Conservation (phyloP, 1,139 yeast species). For the Hyphopichia burtonii region DNA sequence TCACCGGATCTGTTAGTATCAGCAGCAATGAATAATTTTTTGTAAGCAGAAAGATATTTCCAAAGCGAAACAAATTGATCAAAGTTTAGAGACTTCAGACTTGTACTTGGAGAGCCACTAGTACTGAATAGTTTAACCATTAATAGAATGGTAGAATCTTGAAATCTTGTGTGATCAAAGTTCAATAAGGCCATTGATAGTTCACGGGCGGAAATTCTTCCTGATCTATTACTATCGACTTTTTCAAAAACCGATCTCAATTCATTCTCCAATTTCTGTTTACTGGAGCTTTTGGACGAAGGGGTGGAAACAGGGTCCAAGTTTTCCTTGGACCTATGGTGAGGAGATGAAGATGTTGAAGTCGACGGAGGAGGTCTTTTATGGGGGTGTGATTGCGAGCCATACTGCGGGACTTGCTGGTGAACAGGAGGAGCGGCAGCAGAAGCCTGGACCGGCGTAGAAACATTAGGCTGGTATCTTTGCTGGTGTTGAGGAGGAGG, state of each 20-base stretch:
- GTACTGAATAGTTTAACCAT: conserved; percentile 64
- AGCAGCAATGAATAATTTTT: conserved; percentile 62
- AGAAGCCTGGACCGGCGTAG: neutral
- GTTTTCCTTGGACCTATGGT: conserved; percentile 14
- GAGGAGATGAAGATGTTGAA: conserved; percentile 5
- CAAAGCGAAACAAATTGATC: conserved; percentile 71
- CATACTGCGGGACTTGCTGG: conserved; percentile 6
- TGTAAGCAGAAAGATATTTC: conserved; percentile 73
- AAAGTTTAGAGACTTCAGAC: conserved; percentile 46
- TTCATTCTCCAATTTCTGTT: conserved; percentile 48
- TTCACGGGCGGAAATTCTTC: conserved; percentile 58
- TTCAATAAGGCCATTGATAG: conserved; percentile 62
- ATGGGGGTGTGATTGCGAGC: conserved; percentile 6
- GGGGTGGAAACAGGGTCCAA: conserved; percentile 9
- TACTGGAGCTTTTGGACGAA: conserved; percentile 12
- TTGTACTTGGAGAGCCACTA: conserved; percentile 42
- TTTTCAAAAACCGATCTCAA: conserved; percentile 54
- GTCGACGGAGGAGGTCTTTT: conserved; percentile 18
- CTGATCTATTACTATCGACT: conserved; percentile 55
- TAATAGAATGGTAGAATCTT: conserved; percentile 58
- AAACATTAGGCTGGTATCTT: conserved; percentile 3
- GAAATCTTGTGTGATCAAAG: conserved; percentile 64
- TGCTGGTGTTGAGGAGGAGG: conserved; percentile 9
- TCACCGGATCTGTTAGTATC: conserved; percentile 62
- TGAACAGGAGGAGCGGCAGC: conserved; percentile 2